Base-by-base conservation (phyloP, 2,329 filamentous ascomycete species). In the Aureobasidium sp. region DNA sequence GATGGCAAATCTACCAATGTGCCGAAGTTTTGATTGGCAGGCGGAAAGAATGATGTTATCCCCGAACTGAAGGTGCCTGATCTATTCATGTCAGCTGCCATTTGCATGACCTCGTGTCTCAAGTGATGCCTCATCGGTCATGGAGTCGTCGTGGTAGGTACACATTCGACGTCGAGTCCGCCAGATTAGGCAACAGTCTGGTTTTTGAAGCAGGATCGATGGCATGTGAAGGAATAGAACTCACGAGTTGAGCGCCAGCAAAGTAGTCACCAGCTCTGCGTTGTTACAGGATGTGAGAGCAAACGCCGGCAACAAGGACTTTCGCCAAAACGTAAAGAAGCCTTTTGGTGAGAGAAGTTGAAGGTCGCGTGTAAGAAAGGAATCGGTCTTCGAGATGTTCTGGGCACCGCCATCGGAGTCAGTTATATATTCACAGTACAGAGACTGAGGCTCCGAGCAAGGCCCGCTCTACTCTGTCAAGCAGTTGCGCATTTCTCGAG, bases 11-110 rank as follows among this genome's bases (percentile, higher is more conserved):
- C 32, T 46, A 8, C 15, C 27, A 15, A 32, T 34, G 32, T 6
- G 24, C 9, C 39, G 9, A 27, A 5, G 15, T 6, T 37, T 48
- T 29, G 32, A 59, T 59, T 59, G 43, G 55, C 27, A 3, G 44
- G 39, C 50, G 43, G 55, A 24, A 47, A 48, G 20, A 39, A 47
- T 59, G 29, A 48, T 47, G 43, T 39, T 24, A 20, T 59, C 32
- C 46, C 55, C 55, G 55, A 37, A 39, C 27, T 9, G 55, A 29
- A n/a, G 41, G 6, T 59, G 55, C 43, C 55, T 59, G 43, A 27
- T 59, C 24, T 6, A 27, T 39, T 8, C 12, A 37, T 36, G 55
- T 59, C 55, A 59, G 55, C 43, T 59, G 55, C 55, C 41, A 46
- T 57, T 37, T 24, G 10, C 27, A 39, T 46, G 41, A 46, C 29